Evolutionary conservation across 371 early-diverging fungal species (phyloP).

Genomic region (Mortierella sp.): DNA sequence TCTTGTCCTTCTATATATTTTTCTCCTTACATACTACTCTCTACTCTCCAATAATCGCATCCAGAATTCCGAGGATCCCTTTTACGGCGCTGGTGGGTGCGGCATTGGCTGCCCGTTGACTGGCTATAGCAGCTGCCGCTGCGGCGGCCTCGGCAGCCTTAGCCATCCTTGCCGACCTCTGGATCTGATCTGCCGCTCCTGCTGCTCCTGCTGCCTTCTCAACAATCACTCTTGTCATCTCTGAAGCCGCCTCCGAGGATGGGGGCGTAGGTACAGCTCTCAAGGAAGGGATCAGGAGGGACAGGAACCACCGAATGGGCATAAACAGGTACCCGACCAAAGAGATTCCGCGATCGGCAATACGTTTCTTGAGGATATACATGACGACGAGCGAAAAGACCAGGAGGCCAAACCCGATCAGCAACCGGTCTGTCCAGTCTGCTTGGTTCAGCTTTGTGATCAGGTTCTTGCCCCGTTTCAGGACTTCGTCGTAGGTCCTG

Average conservation of each 20-base stretch:
- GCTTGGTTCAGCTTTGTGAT: constrained; percentile 78
- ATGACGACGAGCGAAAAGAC: constrained; percentile 75
- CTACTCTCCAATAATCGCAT: constrained; percentile 43
- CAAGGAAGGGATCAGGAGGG: constrained; percentile 43
- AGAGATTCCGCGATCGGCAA: constrained; percentile 75
- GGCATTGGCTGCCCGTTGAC: not conserved
- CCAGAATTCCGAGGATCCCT: constrained; percentile 37
- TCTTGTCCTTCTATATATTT: too few species aligned
- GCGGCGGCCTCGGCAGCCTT: not conserved
- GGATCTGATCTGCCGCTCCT: constrained; percentile 5
- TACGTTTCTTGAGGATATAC: constrained; percentile 76
- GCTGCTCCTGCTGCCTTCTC: constrained; percentile 10
- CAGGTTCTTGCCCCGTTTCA: constrained; percentile 72
- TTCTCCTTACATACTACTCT: not conserved
- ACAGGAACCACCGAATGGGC: constrained; percentile 51
- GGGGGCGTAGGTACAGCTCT: constrained; percentile 11
- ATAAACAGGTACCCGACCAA: constrained; percentile 65
- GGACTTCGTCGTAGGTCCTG: constrained; percentile 69
- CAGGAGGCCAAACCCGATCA: constrained; percentile 73
- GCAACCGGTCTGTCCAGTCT: constrained; percentile 79
- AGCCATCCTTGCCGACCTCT: not conserved
- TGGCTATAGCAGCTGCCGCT: not conserved
- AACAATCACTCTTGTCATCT: not conserved
- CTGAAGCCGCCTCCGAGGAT: not conserved
- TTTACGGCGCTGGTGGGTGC: constrained; percentile 25